Percentiles rank a stretch among this genome's conserved stretches.
Evolutionary conservation across 805 yeast species (phyloP).

Genomic region (Lachancea fermentati): DNA sequence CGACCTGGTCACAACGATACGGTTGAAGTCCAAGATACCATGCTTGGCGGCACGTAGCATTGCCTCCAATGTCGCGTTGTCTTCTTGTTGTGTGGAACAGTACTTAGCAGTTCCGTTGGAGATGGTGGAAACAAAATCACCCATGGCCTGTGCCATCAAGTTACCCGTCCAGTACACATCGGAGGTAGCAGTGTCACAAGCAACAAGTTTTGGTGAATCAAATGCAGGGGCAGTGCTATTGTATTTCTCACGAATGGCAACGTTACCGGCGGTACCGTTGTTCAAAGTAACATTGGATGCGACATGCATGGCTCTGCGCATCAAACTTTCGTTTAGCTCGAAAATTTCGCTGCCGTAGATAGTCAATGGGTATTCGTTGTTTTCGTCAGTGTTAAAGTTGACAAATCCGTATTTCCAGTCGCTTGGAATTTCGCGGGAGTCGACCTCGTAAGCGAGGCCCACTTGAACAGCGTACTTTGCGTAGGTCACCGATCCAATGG

Average conservation of each 20-base stretch:
- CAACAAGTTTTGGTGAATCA: slow-evolving; percentile 40
- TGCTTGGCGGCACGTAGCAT: slow-evolving; percentile 47
- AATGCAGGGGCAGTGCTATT: slow-evolving; percentile 43
- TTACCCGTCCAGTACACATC: slow-evolving; percentile 58
- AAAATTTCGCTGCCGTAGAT: slow-evolving; percentile 63
- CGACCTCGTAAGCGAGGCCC: slow-evolving; percentile 53
- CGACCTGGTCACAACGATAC: slow-evolving; percentile 56
- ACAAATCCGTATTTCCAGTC: slow-evolving; percentile 60
- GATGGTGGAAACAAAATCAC: slow-evolving; percentile 41
- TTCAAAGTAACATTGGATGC: slow-evolving; percentile 41
- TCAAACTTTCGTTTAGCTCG: slow-evolving; percentile 52
- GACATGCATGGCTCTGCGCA: slow-evolving; percentile 51
- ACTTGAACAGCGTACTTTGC: slow-evolving; percentile 59
- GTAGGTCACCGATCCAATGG: slow-evolving; percentile 56
- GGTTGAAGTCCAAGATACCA: slow-evolving; percentile 51
- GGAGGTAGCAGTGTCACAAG: slow-evolving; percentile 56
- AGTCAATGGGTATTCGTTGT: slow-evolving; percentile 45
- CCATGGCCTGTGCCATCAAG: slow-evolving; percentile 44
- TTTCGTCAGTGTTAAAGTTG: slow-evolving; percentile 46
- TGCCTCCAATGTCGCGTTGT: slow-evolving; percentile 59
- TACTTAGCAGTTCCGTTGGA: slow-evolving; percentile 56
- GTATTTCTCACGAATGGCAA: slow-evolving; percentile 43
- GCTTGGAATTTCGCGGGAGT: slow-evolving; percentile 42
- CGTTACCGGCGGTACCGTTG: slow-evolving; percentile 43
- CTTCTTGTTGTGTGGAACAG: slow-evolving; percentile 63